Evolutionary conservation across 805 yeast species (phyloP).

Genomic region (Metschnikowia anglica): DNA sequence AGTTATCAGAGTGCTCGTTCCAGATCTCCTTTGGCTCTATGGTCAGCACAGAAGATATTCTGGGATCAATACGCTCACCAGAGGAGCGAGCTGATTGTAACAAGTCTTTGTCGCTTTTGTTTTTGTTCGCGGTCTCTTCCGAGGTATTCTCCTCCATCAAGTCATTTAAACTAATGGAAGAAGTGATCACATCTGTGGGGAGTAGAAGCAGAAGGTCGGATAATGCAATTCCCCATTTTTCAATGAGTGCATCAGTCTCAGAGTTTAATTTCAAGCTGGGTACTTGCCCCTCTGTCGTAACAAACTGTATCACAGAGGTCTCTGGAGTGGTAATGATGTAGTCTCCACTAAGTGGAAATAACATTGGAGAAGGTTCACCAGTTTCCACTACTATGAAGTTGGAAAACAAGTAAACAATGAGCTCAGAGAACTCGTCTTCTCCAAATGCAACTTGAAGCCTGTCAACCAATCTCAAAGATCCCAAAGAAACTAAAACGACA

Average conservation of each 20-base stretch:
- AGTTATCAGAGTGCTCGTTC: conserved; percentile 4
- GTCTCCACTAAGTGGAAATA: conserved; percentile 14
- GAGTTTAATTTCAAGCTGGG: conserved; percentile 29
- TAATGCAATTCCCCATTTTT: conserved; percentile 45
- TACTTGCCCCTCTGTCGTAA: conserved; percentile 7
- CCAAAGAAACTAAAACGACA: conserved; percentile 30
- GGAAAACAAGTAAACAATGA: conserved; percentile 34
- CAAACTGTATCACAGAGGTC: conserved; percentile 26
- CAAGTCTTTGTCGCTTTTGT: background rate
- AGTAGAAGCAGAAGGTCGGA: conserved; percentile 33
- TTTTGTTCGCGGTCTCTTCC: background rate
- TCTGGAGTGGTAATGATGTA: conserved; percentile 24
- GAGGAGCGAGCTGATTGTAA: background rate
- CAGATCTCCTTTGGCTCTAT: conserved; percentile 14
- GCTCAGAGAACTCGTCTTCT: conserved; percentile 7
- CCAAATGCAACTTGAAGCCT: conserved; percentile 26
- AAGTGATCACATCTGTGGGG: conserved; percentile 38
- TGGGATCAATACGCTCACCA: background rate
- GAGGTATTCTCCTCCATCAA: background rate
- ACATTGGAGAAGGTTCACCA: conserved; percentile 11
- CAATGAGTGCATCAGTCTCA: conserved; percentile 32
- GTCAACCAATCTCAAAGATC: conserved; percentile 39
- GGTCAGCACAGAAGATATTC: conserved; percentile 9
- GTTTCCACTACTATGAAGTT: conserved; percentile 32
- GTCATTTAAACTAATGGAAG: conserved; percentile 27